A percentile compares a stretch with the other conserved stretches of the same genome.
phyloP scores from a whole-genome alignment of 192 early-diverging fungal genomes.

The Funneliformis geosporum region DNA sequence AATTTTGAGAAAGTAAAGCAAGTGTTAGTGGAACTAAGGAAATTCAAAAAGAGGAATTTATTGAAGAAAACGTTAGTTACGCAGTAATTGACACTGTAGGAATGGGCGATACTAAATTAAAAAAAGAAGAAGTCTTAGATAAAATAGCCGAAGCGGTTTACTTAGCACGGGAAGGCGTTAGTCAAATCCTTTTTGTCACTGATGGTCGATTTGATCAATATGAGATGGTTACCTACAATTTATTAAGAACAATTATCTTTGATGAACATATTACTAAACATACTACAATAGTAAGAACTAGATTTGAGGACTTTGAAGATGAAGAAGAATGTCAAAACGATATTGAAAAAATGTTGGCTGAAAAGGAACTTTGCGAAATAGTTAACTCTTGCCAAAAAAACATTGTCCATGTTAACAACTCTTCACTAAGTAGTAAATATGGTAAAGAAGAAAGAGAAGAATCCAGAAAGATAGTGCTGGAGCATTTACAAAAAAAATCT shows the following conservation, averaged over 20 bases:
- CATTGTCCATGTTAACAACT: too few relatives aligned
- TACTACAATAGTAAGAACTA: constrained; percentile 8
- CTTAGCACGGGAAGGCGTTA: background rate
- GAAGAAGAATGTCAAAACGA: background rate
- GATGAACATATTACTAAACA: background rate
- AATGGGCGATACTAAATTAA: background rate
- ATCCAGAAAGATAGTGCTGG: too few relatives aligned
- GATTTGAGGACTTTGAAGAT: background rate
- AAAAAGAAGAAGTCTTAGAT: background rate
- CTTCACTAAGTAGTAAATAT: too few relatives aligned
- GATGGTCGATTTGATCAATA: background rate
- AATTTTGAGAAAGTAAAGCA: too few relatives aligned
- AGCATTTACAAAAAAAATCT: too few relatives aligned
- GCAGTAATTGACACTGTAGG: constrained; percentile 1
- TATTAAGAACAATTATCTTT: background rate
- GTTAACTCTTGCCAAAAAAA: too few relatives aligned
- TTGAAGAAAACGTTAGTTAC: background rate
- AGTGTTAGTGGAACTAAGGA: background rate
- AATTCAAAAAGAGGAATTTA: background rate
- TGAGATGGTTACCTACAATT: background rate
- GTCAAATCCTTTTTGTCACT: constrained; percentile 14
- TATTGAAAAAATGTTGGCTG: background rate
- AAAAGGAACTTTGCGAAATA: background rate
- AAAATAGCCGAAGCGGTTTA: background rate
- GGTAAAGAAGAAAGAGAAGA: too few relatives aligned